A percentile compares a stretch with the other conserved stretches of the same genome.
These are phyloP conservation scores for Tricharina praecox DNA, from an alignment of 495 filamentous ascomycete species.

Conservation along the genomic window DNA sequence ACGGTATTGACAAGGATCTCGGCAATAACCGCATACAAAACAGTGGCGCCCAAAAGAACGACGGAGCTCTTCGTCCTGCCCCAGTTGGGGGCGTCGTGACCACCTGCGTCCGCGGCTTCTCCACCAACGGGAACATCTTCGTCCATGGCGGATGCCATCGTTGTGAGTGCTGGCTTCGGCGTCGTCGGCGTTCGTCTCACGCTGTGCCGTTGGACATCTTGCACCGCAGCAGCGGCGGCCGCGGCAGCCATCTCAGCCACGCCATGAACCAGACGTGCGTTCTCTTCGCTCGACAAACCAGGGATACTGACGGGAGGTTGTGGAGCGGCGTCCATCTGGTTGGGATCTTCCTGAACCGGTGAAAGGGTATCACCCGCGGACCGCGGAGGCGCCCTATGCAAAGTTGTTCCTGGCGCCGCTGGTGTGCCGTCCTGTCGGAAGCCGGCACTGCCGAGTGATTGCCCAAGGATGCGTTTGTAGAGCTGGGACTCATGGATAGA, in stretches of 20 bases:
- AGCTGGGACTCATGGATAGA: conserved; percentile 64
- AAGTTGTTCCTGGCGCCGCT: conserved; percentile 33
- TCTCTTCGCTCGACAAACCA: conserved; percentile 62
- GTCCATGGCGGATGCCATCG: conserved; percentile 29
- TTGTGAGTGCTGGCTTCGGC: conserved; percentile 22
- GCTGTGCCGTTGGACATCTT: conserved; percentile 38
- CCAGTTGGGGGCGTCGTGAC: conserved; percentile 98
- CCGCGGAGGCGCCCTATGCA: conserved; percentile 53
- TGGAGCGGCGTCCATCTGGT: conserved; percentile 11
- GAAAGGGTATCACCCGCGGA: conserved; percentile 15
- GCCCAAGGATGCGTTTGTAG: conserved; percentile 84
- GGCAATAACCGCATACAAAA: conserved; percentile 88
- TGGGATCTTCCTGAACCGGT: conserved; percentile 7
- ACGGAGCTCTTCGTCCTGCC: conserved; percentile 74
- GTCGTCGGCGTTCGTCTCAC: conserved; percentile 10
- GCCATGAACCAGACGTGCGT: conserved; percentile 59
- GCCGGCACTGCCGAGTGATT: conserved; percentile 68
- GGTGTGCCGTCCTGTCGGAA: conserved; percentile 36
- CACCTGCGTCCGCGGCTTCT: conserved; percentile 45
- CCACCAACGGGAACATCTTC: conserved; percentile 29
- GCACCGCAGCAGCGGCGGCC: conserved; percentile 70
- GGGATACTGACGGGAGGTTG: conserved; percentile 35
- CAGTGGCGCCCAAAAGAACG: conserved; percentile 73
- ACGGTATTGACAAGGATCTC: conserved; percentile 95
- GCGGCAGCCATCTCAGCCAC: conserved; percentile 86